Conservation (phyloP, 345 rosid genomes). For the Noccaea caerulescens region DNA sequence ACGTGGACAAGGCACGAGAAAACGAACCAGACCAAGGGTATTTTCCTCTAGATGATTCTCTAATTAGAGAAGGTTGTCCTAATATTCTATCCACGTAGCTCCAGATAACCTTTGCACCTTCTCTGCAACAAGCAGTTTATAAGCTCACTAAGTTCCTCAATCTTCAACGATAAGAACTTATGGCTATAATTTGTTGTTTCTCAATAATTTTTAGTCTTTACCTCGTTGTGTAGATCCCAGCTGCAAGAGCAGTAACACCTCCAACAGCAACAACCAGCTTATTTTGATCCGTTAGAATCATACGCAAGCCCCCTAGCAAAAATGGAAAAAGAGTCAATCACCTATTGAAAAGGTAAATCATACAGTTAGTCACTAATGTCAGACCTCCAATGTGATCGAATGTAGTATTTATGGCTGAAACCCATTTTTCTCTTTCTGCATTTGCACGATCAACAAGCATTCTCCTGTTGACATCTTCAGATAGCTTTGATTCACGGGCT, state of each 20-base stretch:
- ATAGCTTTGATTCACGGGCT: slow-evolving; percentile 93
- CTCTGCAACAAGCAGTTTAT: slow-evolving; percentile 57
- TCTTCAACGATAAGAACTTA: slow-evolving; percentile 5
- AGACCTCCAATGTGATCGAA: slow-evolving; percentile 97
- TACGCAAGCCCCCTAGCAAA: slow-evolving; percentile 78
- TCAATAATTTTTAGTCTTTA: slow-evolving; percentile 38
- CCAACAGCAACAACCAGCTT: slow-evolving; percentile 96
- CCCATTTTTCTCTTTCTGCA: slow-evolving; percentile 98
- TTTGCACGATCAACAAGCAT: slow-evolving; percentile 91
- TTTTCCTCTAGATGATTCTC: slow-evolving; percentile 98
- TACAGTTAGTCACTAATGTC: slow-evolving; percentile 1
- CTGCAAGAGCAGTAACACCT: slow-evolving; percentile 96
- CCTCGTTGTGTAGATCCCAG: slow-evolving; percentile 97
- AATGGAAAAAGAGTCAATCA: slow-evolving; percentile 23
- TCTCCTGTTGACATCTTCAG: slow-evolving; percentile 92
- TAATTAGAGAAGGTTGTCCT: slow-evolving; percentile 96
- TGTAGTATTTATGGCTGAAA: slow-evolving; percentile 91
- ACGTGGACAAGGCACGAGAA: slow-evolving; percentile 52
- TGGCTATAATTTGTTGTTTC: background rate
- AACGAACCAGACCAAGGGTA: slow-evolving; percentile 92
- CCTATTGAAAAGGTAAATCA: slow-evolving; percentile 21
- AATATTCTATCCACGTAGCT: slow-evolving; percentile 94
- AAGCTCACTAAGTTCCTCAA: slow-evolving; percentile 24
- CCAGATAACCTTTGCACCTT: slow-evolving; percentile 99
- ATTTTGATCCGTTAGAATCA: slow-evolving; percentile 91